Percentiles rank a stretch among this genome's conserved stretches.
phyloP scores from a whole-genome alignment of 305 asterid genomes.

The Rubia peregrina region DNA sequence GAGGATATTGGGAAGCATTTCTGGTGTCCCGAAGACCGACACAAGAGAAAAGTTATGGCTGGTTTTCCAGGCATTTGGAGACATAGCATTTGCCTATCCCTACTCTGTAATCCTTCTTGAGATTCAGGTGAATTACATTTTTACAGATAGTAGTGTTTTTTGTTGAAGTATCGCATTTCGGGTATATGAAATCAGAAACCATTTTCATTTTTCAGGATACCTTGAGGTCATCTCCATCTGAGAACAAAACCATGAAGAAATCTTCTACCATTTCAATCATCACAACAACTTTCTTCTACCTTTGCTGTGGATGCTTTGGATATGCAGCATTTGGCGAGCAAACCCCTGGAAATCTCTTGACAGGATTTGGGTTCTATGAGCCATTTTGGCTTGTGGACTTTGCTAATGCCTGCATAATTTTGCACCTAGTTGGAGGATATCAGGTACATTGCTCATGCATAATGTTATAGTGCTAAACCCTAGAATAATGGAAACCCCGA shows the following conservation, averaged over 20 bases:
- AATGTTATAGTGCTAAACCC: no score
- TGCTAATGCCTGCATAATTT: constrained; percentile 65
- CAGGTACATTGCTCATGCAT: constrained; percentile 35
- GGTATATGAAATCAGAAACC: neutral
- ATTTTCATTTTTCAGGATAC: constrained; percentile 15
- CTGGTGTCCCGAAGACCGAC: constrained; percentile 38
- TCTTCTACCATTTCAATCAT: constrained; percentile 45
- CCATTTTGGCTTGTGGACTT: constrained; percentile 78
- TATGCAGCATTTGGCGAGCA: constrained; percentile 79
- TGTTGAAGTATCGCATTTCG: neutral
- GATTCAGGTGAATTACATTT: constrained; percentile 40
- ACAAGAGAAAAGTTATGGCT: constrained; percentile 45
- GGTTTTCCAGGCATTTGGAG: constrained; percentile 64
- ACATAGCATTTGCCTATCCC: constrained; percentile 69
- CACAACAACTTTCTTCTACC: constrained; percentile 48
- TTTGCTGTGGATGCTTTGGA: constrained; percentile 77
- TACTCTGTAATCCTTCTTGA: constrained; percentile 51
- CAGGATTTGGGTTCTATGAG: constrained; percentile 76
- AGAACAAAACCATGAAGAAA: constrained; percentile 56
- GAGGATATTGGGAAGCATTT: constrained; percentile 44
- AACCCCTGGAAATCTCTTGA: constrained; percentile 74
- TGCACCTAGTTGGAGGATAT: constrained; percentile 78
- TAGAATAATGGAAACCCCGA: no score
- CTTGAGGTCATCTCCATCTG: constrained; percentile 44
- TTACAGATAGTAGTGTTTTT: no score